Evolutionary conservation across 805 yeast species (phyloP).

Genomic region (Ogataea methanolica): DNA sequence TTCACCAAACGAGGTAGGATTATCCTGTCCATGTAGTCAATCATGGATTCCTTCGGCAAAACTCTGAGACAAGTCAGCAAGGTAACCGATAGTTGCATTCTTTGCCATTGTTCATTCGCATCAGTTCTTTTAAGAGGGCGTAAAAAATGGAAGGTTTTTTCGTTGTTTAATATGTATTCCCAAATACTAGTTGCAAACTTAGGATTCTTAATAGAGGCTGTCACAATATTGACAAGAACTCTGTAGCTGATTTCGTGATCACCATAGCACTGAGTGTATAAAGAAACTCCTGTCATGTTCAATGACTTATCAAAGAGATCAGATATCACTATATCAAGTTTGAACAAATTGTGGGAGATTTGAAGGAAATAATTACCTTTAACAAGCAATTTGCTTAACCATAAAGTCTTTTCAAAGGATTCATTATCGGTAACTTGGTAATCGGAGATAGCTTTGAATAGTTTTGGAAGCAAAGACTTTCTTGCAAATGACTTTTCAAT

Average conservation of each 20-base stretch:
- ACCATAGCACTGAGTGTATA: conserved; percentile 53
- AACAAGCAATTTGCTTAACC: conserved; percentile 51
- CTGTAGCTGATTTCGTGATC: conserved; percentile 50
- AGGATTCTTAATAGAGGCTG: conserved; percentile 31
- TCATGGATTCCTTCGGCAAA: conserved; percentile 21
- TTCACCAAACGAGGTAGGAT: conserved; percentile 37
- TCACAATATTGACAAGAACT: conserved; percentile 43
- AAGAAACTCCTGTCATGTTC: conserved; percentile 28
- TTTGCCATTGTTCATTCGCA: conserved; percentile 61
- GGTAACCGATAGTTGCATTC: conserved; percentile 55
- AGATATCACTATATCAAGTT: conserved; percentile 55
- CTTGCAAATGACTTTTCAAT: conserved; percentile 52
- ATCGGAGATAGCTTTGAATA: conserved; percentile 42
- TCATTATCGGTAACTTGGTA: conserved; percentile 35
- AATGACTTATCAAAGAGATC: conserved; percentile 43
- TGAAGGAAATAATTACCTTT: conserved; percentile 46
- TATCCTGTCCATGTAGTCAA: conserved; percentile 22
- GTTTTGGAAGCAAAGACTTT: conserved; percentile 60
- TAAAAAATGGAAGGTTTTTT: conserved; percentile 38
- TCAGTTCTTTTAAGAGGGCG: conserved; percentile 54
- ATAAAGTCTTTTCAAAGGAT: conserved; percentile 36
- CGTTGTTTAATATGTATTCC: conserved; percentile 33
- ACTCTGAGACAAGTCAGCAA: conserved; percentile 40
- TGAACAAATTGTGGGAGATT: conserved; percentile 50
- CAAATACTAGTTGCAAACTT: conserved; percentile 31